A percentile compares a stretch with the other conserved stretches of the same genome.
Evolutionary conservation across 2,329 filamentous ascomycete species (phyloP).

Genomic region (Clonostachys solani): DNA sequence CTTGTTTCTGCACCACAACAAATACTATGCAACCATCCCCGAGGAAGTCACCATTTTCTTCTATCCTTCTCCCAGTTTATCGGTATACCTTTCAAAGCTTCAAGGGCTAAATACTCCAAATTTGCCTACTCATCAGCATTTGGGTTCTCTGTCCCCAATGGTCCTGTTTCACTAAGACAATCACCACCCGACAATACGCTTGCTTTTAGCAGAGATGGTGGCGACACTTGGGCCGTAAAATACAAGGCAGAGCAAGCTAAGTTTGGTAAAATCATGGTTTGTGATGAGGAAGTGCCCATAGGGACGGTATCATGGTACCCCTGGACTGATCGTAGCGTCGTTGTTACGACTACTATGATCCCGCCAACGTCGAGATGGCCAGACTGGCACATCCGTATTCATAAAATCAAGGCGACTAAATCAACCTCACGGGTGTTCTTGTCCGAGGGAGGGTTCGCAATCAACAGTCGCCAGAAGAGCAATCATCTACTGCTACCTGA

Average conservation of each 20-base stretch:
- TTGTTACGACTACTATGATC: slow-evolving; percentile 7
- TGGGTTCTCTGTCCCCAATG: slow-evolving; percentile 30
- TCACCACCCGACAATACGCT: slow-evolving; percentile 27
- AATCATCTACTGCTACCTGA: too few relatives aligned
- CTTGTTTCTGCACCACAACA: slow-evolving; percentile 27
- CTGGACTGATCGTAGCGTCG: slow-evolving; percentile 4
- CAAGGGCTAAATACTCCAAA: slow-evolving; percentile 33
- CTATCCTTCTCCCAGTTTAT: slow-evolving; percentile 26
- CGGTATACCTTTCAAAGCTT: slow-evolving; percentile 19
- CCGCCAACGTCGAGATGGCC: slow-evolving; percentile 43
- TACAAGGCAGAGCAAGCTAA: slow-evolving; percentile 4
- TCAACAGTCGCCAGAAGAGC: not conserved
- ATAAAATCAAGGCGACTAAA: not conserved
- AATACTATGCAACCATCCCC: slow-evolving; percentile 31
- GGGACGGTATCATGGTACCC: slow-evolving; percentile 7
- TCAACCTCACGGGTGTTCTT: slow-evolving; percentile 1
- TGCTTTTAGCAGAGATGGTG: slow-evolving; percentile 6
- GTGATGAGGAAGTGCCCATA: slow-evolving; percentile 3
- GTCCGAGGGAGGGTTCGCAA: slow-evolving; percentile 9
- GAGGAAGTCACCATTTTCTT: slow-evolving; percentile 24
- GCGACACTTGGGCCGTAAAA: slow-evolving; percentile 6
- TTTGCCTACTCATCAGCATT: slow-evolving; percentile 40
- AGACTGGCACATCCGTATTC: slow-evolving; percentile 58
- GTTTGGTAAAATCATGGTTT: not conserved
- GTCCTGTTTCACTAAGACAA: slow-evolving; percentile 17